Evolutionary conservation across 495 filamentous ascomycete genomes (phyloP).

Genomic region (Daldinia vernicosa): DNA sequence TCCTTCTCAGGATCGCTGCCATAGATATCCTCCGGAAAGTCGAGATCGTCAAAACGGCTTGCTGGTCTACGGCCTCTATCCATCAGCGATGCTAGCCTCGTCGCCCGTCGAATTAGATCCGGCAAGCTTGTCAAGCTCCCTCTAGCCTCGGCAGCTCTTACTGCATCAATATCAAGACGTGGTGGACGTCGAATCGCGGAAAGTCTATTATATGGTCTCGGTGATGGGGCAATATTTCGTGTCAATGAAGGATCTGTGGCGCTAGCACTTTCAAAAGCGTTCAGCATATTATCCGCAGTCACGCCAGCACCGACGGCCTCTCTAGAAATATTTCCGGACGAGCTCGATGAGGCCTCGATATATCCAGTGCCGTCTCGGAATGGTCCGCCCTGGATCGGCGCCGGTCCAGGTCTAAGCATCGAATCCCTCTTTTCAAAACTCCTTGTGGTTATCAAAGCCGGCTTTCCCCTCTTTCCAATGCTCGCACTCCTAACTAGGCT

Average conservation of each 20-base stretch:
- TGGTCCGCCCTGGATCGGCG: slow-evolving; percentile 47
- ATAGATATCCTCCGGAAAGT: slow-evolving; percentile 52
- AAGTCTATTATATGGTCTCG: slow-evolving; percentile 52
- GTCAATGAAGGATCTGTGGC: slow-evolving; percentile 49
- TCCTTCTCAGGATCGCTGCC: slow-evolving; percentile 51
- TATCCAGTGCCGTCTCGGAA: slow-evolving; percentile 55
- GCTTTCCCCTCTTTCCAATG: slow-evolving; percentile 75
- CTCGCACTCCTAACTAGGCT: slow-evolving; percentile 80
- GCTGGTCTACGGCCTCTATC: slow-evolving; percentile 83
- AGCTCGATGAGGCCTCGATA: slow-evolving; percentile 54
- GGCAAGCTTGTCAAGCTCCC: slow-evolving; percentile 91
- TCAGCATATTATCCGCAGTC: slow-evolving; percentile 53
- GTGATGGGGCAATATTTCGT: slow-evolving; percentile 47
- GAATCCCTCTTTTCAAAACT: slow-evolving; percentile 40
- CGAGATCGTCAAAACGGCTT: slow-evolving; percentile 68
- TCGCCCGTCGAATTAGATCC: slow-evolving; percentile 89
- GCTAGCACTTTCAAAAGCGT: slow-evolving; percentile 56
- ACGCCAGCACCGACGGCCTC: slow-evolving; percentile 41
- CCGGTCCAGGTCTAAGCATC: slow-evolving; percentile 45
- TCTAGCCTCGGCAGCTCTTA: slow-evolving; percentile 78
- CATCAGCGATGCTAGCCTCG: slow-evolving; percentile 84
- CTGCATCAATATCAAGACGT: slow-evolving; percentile 78
- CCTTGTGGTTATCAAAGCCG: slow-evolving; percentile 71
- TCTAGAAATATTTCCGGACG: slow-evolving; percentile 45
- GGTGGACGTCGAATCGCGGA: slow-evolving; percentile 72